Evolutionary conservation across 805 yeast species (phyloP), one percentile per base, ranked within the genome.

Genomic region (Suhomyces canberraensis): DNA sequence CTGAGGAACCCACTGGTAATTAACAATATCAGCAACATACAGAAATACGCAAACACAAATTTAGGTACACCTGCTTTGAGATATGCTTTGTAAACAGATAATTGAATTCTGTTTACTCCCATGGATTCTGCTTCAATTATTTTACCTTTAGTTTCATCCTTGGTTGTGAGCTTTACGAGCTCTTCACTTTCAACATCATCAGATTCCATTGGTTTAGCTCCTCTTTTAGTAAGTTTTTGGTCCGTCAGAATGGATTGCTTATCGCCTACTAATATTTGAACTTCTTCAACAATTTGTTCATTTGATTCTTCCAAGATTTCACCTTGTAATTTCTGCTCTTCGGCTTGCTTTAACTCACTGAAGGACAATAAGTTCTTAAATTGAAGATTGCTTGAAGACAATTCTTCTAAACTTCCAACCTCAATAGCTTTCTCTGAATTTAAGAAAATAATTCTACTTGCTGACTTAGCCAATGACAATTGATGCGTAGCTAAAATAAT

Each of bases 401-500:
- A 53, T 30, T 59, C 57, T 3, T 54, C 58, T 22, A 52, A 29
- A 14, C 63, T 56, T 1, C 66, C 67, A 14, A 50, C 38, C n/a
- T 58, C 57, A 19, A 61, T 46, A 7, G 57, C 36, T 4, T 64
- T 64, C 42, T 59, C 61, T 22, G 61, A 61, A 41, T 60, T 25
- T 3, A 32, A 16, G 7, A 32, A 32, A 11, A 22, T 8, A 25
- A 25, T 17, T 17, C 26, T 27, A 8, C 17, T 28, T n/a, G 32
- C 28, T 7, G 28, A 21, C 11, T 29, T 28, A 39, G 40, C 59
- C 20, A 61, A 45, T 4, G 64, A 56, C 24, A 62, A 50, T 31
- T 62, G 68, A 45, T 62, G 68, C 3, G 68, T 62, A 9, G 66
- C 68, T 20, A 62, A 53, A 15, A 62, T 45, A 37, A 66, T 48